Percentiles rank a stretch among this genome's conserved stretches.
Conservation (phyloP, 768 basidiomycete genomes). For the Suillus variegatus region DNA sequence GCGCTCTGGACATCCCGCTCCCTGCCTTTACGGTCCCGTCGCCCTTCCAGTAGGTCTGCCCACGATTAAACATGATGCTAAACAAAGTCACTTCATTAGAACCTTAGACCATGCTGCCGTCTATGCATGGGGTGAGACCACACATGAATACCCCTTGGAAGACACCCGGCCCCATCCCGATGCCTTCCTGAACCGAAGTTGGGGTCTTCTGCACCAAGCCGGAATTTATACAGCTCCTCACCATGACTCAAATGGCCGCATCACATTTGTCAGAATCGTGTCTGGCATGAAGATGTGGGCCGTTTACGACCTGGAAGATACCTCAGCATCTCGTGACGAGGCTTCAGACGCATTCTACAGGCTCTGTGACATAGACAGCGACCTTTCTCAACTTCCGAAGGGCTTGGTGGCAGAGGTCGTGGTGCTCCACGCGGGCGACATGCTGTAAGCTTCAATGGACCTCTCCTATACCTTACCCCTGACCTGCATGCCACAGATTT, state of each 20-base stretch:
- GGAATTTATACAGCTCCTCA: background rate
- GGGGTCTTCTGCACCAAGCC: background rate
- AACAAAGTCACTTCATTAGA: background rate
- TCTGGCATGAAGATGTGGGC: background rate
- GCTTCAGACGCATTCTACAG: background rate
- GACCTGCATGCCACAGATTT: background rate
- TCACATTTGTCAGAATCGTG: background rate
- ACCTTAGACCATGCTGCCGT: background rate
- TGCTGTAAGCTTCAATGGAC: background rate
- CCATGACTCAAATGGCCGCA: background rate
- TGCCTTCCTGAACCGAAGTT: background rate
- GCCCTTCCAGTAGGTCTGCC: background rate
- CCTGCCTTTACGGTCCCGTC: background rate
- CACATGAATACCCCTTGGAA: background rate
- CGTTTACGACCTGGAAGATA: background rate
- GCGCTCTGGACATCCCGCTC: background rate
- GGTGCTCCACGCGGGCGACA: background rate
- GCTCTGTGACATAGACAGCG: background rate
- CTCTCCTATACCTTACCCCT: too few species aligned
- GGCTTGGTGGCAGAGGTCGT: background rate
- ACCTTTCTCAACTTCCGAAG: background rate
- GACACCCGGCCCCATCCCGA: background rate
- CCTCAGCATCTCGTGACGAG: background rate
- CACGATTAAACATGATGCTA: background rate
- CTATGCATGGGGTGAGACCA: background rate